Base-by-base conservation (phyloP, 495 filamentous ascomycete genomes). In the Opeltia flavorubescens region DNA sequence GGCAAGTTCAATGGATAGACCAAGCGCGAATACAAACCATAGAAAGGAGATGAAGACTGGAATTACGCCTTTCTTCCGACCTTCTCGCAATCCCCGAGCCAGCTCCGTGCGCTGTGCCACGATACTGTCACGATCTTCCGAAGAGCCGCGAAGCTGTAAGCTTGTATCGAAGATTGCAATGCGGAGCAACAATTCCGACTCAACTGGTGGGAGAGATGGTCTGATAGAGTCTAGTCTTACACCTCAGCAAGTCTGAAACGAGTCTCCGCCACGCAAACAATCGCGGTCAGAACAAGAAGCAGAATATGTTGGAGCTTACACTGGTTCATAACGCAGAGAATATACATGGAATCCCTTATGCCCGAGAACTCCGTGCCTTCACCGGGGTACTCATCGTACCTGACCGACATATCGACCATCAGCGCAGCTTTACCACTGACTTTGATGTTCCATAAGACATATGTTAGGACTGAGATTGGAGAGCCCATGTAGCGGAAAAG, bases 361-460 rank as follows among this genome's bases (percentile, higher is more conserved):
- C 53, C 49, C 2, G 60, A 54, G 43, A 72, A 68, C 13, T 63
- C 59, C 26, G 64, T 60, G 20, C 52, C 51, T n/a, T 54, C 30
- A 51, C 64, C 42, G 9, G 58, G 58, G 39, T 59, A 52, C 11
- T 52, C 36, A 20, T 62, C 50, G 48, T 66, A 69, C 23, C 43
- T 50, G 2, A 55, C 55, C 1, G 69, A 50, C 69, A 71, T 69
- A 40, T 71, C 68, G 9, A 66, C 58, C 55, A 69, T 65, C 39
- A 67, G 42, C 6, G 68, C 68, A 30, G 60, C 66, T 50, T 65
- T 72, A 7, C 63, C 66, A 5, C 59, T 65, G 21, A 72, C 60
- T 50, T 60, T 68, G 53, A 72, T 70, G 44, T 72, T 69, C 67
- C 68, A 72, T 7, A 72, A 56, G 4, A 67, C 65, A 34, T 65